phyloP scores from a whole-genome alignment of 2,329 filamentous ascomycete genomes.

The Boeremia lycopersici region DNA sequence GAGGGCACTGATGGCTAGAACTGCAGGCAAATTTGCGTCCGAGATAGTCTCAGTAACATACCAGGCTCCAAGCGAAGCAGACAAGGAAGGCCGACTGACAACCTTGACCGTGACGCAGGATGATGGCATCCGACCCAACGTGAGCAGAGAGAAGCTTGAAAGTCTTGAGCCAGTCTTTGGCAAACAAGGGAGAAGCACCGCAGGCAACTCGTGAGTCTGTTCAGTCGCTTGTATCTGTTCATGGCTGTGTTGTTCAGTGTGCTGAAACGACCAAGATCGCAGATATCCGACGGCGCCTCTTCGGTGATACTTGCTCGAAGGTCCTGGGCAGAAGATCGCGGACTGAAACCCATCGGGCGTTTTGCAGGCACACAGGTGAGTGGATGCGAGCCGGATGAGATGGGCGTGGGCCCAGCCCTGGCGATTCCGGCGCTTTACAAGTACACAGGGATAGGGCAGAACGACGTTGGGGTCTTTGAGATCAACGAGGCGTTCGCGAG shows the following conservation, averaged over 20 bases:
- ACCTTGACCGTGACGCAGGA: constrained; percentile 80
- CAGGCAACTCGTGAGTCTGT: constrained; percentile 66
- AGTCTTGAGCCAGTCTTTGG: constrained; percentile 92
- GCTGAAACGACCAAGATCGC: constrained; percentile 63
- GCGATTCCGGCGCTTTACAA: constrained; percentile 79
- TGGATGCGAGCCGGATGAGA: constrained; percentile 88
- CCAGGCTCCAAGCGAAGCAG: constrained; percentile 70
- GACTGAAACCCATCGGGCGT: constrained; percentile 89
- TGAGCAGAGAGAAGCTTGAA: constrained; percentile 76
- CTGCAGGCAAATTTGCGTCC: constrained; percentile 85
- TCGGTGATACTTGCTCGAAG: constrained; percentile 91
- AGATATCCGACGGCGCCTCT: constrained; percentile 92
- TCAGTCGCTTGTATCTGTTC: not conserved
- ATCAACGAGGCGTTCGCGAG: constrained; percentile 97
- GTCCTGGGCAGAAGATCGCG: constrained; percentile 81
- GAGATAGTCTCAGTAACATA: constrained; percentile 90
- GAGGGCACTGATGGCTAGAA: constrained; percentile 85
- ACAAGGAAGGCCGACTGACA: constrained; percentile 75
- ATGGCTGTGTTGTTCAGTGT: constrained; percentile 24
- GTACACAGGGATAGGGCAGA: constrained; percentile 75
- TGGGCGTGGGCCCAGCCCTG: constrained; percentile 85
- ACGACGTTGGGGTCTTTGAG: constrained; percentile 88
- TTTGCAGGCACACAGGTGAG: constrained; percentile 92
- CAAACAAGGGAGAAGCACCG: constrained; percentile 87
- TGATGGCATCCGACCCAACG: constrained; percentile 89